Evolutionary conservation across 2,329 filamentous ascomycete genomes (phyloP), one percentile per base, ranked within the genome.

Genomic region (Botrytis cinerea): DNA sequence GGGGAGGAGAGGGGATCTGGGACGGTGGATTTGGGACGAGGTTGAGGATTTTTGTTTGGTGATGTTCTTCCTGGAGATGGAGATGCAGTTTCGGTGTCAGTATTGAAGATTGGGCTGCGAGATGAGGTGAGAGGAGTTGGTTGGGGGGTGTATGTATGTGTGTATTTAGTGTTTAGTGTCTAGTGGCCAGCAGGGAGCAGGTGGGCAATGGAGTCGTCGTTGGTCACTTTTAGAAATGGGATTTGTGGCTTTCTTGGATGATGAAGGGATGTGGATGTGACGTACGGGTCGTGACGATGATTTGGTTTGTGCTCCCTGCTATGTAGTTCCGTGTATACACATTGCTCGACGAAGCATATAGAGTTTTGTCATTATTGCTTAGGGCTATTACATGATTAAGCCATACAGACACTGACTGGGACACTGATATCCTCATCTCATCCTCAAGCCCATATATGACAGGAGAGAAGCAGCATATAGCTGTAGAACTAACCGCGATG

Each of bases 271-370:
- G 64, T 51, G 46, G 46, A 3, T 18, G 25, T 43, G 38, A 54
- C 8, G 35, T 40, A 28, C 46, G 93, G 76, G 89, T 88, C 54
- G 83, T 83, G 64, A 94, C 83, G 7, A 94, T 74, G 4, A 86
- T 88, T 74, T 84, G 84, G 68, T 84, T 85, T 6, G 82, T 81
- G 70, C 79, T 76, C 62, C 79, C 76, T 61, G 88, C 84, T 6
- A 86, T 85, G 66, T 94, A 94, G 43, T 84, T 80, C 89, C 90
- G 94, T 2, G 87, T 83, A 78, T 85, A 91, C 48, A 92, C 89
- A n/a, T 84, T 83, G 66, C 85, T 79, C 2, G 86, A 87, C 0
- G 91, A 93, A 25, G 86, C 87, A 77, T 87, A 89, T 71, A 90
- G 79, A 2, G 84, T 88, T 59, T 82, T 84, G 71, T 86, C 86